These are phyloP conservation scores for Fusarium longipes DNA, from an alignment of 2,329 filamentous ascomycete species.

Conservation along the genomic window DNA sequence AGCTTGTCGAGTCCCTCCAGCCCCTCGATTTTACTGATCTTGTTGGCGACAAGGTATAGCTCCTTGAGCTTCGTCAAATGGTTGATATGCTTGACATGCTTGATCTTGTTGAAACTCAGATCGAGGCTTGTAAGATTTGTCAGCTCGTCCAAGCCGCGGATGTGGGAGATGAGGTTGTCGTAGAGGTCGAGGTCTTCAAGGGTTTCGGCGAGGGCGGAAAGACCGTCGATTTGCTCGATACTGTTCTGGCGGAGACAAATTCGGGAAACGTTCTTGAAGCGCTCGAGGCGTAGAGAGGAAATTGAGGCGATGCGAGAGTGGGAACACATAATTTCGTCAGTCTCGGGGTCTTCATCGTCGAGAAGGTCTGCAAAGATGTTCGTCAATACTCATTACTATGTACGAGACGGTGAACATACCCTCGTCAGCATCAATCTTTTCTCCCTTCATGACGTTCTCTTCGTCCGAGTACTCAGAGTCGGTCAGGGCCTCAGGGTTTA, in stretches of 20 bases:
- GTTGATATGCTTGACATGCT: constrained; percentile 91
- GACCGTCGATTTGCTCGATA: constrained; percentile 82
- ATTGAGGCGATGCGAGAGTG: constrained; percentile 87
- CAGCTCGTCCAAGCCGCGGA: constrained; percentile 84
- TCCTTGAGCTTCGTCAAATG: constrained; percentile 83
- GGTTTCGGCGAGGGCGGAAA: constrained; percentile 71
- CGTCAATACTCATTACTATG: constrained; percentile 19
- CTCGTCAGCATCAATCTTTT: constrained; percentile 85
- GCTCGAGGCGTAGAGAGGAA: constrained; percentile 79
- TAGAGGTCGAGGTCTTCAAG: constrained; percentile 92
- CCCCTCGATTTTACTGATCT: constrained; percentile 87
- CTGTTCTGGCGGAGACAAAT: constrained; percentile 94
- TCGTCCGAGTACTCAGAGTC: constrained; percentile 87
- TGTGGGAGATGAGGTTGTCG: constrained; percentile 92
- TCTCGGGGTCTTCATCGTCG: constrained; percentile 68
- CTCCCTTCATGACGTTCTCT: constrained; percentile 74
- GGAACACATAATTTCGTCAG: constrained; percentile 87
- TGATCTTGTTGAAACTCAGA: constrained; percentile 98
- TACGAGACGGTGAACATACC: constrained; percentile 58
- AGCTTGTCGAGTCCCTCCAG: constrained; percentile 80
- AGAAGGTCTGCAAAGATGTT: constrained; percentile 63
- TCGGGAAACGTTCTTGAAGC: constrained; percentile 80
- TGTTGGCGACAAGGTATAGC: constrained; percentile 94
- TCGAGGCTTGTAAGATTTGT: constrained; percentile 82
- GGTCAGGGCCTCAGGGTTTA: constrained; percentile 83